Base-by-base conservation (phyloP, 805 yeast species). In the Kregervanrija pseudodelftensis region DNA sequence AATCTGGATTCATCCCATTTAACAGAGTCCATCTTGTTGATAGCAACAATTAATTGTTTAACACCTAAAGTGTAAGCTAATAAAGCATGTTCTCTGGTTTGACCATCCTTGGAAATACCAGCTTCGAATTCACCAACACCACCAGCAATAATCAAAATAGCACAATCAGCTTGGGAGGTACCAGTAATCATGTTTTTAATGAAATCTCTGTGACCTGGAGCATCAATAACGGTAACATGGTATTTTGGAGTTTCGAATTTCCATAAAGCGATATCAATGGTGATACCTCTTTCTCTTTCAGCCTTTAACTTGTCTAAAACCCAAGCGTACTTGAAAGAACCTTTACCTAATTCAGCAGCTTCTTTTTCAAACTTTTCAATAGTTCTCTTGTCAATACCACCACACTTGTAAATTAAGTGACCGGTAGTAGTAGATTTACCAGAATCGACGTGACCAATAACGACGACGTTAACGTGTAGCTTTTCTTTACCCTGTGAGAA, bases 391-490 rank as follows among this genome's bases (percentile, higher is more conserved):
- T 89, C 96, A 66, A 87, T 87, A 84, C 95, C 96, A 85, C 97
- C 96, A 80, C 96, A 90, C 91, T 89, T 89, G 95, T 72, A 90
- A 71, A 90, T 89, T 77, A 90, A 85, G 84, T 90, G 97, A 77
- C 97, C 97, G 73, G 98, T 90, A 76, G 97, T 91, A 70, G 98
- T 90, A 58, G 97, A 91, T 80, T 86, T 85, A 78, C 91, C 91
- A 67, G 97, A 90, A 79, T 91, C 98, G 97, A 93, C 98, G 95
- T 91, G 98, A 77, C 98, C 99, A 76, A 91, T 91, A 72, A 93
- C 98, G 76, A 93, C 99, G 79, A 91, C 95, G 96, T 91, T 91
- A 80, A 91, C 86, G 86, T 91, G 98, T 76, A 79, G 68, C 85
- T 91, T 90, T 69, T 82, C 96, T 77, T 88, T 88, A 82, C 96